Evolutionary conservation across 768 basidiomycete species (phyloP), one percentile per base, ranked within the genome.

Genomic region (Pleurotus tuber-regium): DNA sequence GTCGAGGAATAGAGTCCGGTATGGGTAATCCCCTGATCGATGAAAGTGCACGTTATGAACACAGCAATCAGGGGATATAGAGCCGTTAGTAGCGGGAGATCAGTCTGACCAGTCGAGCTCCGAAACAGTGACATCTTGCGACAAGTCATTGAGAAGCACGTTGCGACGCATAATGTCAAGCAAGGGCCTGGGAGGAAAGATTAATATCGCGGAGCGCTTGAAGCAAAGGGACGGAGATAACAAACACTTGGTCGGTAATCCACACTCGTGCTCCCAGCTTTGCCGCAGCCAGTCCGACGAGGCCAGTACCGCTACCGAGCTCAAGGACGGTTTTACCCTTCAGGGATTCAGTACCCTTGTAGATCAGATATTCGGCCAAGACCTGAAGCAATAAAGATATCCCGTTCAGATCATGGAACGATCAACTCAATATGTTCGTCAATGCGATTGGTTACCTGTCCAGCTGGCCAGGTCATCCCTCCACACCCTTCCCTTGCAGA

Each of bases 161-260:
- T 97, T 98, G 21, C 72, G 70, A 23, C 69, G 63, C 92, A 98
- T 95, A 54, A 92, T 86, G 40, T 75, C 77, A 6, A 95, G 74
- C 9, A 97, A 69, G 2, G 83, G 84, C 25, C 93, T 96, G 59
- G 9, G 59, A 8, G 31, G 44, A 51, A 48, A 47, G 43, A 43
- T 53, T 50, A 58, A 33, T 35, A 51, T 35, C 50, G 24, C 19
- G 46, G 47, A 51, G 2, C 31, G 39, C 26, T 19, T 54, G 54
- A 39, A 30, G 51, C 31, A 49, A 43, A 39, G 44, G 50, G 50
- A 56, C 49, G 53, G 59, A n/a, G n/a, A n/a, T n/a, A n/a, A 84
- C 91, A 68, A 63, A 95, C 94, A 75, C 77, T 78, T 95, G 94
- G 71, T 98, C 94, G 14, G 94, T 97, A 57, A 93, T 86, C 70